Evolutionary conservation across 495 filamentous ascomycete species (phyloP).

Genomic region (Aspergillus conjunctus): DNA sequence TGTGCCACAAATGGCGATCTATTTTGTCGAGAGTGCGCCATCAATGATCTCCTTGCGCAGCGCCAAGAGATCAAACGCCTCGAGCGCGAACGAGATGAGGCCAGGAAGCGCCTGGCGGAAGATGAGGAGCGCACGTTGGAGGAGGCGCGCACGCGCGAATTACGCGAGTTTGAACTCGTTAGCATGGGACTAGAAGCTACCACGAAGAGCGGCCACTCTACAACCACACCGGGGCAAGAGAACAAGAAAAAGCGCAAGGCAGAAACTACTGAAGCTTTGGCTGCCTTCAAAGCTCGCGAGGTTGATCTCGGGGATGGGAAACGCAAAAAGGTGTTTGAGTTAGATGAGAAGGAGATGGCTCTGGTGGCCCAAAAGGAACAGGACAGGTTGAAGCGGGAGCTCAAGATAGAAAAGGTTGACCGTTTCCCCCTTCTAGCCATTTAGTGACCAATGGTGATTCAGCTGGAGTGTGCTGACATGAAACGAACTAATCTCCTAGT

Average conservation of each 20-base stretch:
- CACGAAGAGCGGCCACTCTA: constrained; percentile 17
- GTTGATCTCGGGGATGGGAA: constrained; percentile 58
- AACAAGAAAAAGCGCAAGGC: constrained; percentile 33
- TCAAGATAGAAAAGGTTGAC: constrained; percentile 74
- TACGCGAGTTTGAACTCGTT: constrained; percentile 44
- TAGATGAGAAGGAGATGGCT: constrained; percentile 78
- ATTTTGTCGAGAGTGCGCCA: constrained; percentile 96
- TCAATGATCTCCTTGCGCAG: constrained; percentile 87
- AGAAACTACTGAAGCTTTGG: constrained; percentile 30
- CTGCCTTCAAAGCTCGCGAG: constrained; percentile 59
- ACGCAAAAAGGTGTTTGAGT: constrained; percentile 62
- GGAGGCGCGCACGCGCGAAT: constrained; percentile 37
- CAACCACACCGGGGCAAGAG: constrained; percentile 13
- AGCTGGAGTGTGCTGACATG: constrained; percentile 1
- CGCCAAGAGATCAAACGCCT: constrained; percentile 88
- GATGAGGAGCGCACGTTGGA: constrained; percentile 42
- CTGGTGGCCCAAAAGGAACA: constrained; percentile 70
- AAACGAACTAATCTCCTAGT: constrained; percentile 8
- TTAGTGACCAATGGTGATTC: too few relatives aligned
- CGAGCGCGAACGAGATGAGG: constrained; percentile 65
- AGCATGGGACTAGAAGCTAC: constrained; percentile 45
- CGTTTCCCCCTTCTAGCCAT: constrained; percentile 2
- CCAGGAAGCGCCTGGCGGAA: constrained; percentile 41
- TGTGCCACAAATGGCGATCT: constrained; percentile 79
- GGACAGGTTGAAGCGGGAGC: constrained; percentile 63